These are phyloP conservation scores for Conoideocrella luteorostrata DNA, from an alignment of 2,329 filamentous ascomycete species.

Conservation along the genomic window DNA sequence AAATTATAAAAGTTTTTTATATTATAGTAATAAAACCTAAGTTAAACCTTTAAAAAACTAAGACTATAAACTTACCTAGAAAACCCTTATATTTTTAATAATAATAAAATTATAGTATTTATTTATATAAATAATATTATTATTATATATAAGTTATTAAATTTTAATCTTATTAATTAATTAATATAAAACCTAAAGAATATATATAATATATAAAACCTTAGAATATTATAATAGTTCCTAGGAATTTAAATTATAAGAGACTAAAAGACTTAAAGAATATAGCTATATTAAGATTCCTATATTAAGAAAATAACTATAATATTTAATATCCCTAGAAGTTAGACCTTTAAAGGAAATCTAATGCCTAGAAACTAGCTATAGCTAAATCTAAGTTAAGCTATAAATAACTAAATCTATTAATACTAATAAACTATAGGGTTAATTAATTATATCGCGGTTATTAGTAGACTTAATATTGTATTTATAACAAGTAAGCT, in stretches of 20 bases:
- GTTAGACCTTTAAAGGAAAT: not conserved
- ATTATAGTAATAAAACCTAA: not conserved
- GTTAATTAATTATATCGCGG: not conserved
- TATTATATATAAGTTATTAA: too few relatives aligned
- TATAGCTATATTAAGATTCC: too few relatives aligned
- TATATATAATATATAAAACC: not conserved
- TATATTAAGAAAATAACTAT: not conserved
- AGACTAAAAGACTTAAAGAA: not conserved
- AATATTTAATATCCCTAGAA: not conserved
- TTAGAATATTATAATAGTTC: not conserved
- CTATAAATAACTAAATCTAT: not conserved
- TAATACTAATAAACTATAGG: not conserved
- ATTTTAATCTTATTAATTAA: not conserved
- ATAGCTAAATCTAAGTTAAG: too few relatives aligned
- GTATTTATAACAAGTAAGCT: too few relatives aligned
- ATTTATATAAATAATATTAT: not conserved
- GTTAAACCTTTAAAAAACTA: too few relatives aligned
- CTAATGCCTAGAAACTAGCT: too few relatives aligned
- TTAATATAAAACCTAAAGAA: not conserved
- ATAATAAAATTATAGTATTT: not conserved
- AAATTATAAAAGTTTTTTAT: not conserved
- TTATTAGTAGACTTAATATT: too few relatives aligned
- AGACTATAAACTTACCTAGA: not conserved
- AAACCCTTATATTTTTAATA: not conserved
- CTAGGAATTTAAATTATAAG: not conserved